Base-by-base conservation (phyloP, 2,329 filamentous ascomycete genomes). In the Sporothrix variecibatus region DNA sequence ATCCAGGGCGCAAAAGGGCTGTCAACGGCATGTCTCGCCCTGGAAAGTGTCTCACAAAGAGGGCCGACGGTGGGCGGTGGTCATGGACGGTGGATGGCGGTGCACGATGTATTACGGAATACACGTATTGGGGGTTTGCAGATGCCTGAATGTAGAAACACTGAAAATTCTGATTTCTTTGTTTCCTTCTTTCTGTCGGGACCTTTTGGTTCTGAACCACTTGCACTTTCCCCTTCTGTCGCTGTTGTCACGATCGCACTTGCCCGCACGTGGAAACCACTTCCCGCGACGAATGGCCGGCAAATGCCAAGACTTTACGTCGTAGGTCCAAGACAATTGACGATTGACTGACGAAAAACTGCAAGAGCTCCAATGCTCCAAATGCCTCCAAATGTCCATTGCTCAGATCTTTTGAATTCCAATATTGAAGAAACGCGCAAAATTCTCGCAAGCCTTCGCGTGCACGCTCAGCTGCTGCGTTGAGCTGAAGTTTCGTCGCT, bases 261-360 rank as follows among this genome's bases (percentile, higher is more conserved):
- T 67, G 23, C 62, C 31, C 23, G 34, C 62, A 67, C 62, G 62
- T 67, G 62, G 62, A 46, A 67, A 67, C n/a, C 62, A 46, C 62
- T n/a, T 40, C 11, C 38, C 38, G n/a, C 38, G n/a, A 46, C 31
- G n/a, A 46, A 67, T 28, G 62, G 62, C 62, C 62, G 38, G 38
- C 23, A 46, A 67, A 67, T 46, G 62, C 62, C 62, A 67, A 67
- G 60, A 43, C 60, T 43, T n/a, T 43, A n/a, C n/a, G n/a, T n/a
- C n/a, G n/a, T n/a, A 65, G 12, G 31, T 17, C 23, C 38, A 28
- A 67, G 62, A 46, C 62, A 65, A 34, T 11, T 43, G 62, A 28
- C n/a, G 38, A 67, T 46, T 46, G 38, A 40, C 31, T 40, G 31
- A n/a, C 58, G 31, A 12, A n/a, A n/a, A 20, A 49, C 43, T 49